A percentile compares a stretch with the other conserved stretches of the same genome.
Evolutionary conservation across 2,329 filamentous ascomycete species (phyloP).

Genomic region (Endothia cerciana): DNA sequence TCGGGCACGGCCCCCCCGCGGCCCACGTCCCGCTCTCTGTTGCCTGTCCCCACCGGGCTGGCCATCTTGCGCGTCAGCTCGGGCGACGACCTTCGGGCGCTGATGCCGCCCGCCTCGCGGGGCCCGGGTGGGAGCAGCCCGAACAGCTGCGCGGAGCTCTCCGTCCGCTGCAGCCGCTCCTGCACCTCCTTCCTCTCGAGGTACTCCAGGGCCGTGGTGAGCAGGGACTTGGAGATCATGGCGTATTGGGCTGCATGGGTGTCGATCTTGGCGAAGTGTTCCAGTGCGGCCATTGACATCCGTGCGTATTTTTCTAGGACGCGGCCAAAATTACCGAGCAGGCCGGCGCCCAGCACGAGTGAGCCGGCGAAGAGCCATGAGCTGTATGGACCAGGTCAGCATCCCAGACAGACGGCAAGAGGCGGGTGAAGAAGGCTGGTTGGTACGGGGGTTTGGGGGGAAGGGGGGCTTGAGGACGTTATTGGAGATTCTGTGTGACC

Average conservation of each 20-base stretch:
- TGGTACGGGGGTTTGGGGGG: no score
- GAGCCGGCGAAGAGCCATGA: conserved; percentile 60
- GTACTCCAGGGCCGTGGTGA: conserved; percentile 49
- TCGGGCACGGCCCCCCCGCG: neutral
- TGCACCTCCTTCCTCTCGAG: conserved; percentile 52
- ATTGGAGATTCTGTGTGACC: conserved; percentile 33
- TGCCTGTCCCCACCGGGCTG: neutral
- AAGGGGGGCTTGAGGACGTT: no score
- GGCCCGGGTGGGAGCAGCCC: conserved; percentile 48
- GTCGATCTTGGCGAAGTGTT: conserved; percentile 54
- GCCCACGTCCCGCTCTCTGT: neutral
- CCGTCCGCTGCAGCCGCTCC: conserved; percentile 51
- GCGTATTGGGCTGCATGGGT: conserved; percentile 57
- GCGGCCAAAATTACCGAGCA: conserved; percentile 56
- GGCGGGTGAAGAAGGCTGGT: neutral
- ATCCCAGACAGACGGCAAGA: neutral
- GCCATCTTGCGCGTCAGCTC: conserved; percentile 17
- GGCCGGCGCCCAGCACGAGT: conserved; percentile 54
- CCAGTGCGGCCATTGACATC: conserved; percentile 51
- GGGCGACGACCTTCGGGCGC: conserved; percentile 8
- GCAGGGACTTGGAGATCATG: conserved; percentile 55
- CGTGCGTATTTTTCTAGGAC: conserved; percentile 55
- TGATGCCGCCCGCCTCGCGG: neutral
- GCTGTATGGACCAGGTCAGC: conserved; percentile 35
- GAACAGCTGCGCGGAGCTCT: conserved; percentile 56